phyloP scores from a whole-genome alignment of 169 alveolate species.

The Cytauxzoon felis region DNA sequence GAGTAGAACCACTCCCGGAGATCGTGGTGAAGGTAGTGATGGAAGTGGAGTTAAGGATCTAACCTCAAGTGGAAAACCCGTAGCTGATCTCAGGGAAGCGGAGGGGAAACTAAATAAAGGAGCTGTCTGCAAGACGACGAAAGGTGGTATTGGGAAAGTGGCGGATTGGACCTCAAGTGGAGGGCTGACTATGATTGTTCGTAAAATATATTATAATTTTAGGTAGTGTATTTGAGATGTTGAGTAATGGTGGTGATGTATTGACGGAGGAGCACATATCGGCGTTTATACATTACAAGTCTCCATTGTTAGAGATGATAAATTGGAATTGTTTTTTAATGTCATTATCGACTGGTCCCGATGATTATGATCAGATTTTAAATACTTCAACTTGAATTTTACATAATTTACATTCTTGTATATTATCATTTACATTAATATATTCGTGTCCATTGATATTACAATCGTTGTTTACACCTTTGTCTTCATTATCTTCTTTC shows the following conservation, averaged over 20 bases:
- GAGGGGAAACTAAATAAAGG: too few relatives aligned
- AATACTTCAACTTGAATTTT: conserved; percentile 3
- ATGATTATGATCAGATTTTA: conserved; percentile 27
- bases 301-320: conserved; percentile 57
- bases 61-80: too few relatives aligned
- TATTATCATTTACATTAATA: background rate
- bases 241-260: conserved; percentile 41
- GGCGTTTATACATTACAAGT: conserved; percentile 44
- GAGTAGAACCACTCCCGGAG: too few relatives aligned
- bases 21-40: too few relatives aligned
- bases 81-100: too few relatives aligned
- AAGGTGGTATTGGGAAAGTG: too few relatives aligned
- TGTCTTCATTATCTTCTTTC: background rate
- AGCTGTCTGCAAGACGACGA: too few relatives aligned
- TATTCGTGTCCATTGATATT: conserved; percentile 18
- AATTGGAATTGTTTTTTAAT: conserved; percentile 54
- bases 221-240: conserved; percentile 45
- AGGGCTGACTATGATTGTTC: too few relatives aligned
- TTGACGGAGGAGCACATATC: conserved; percentile 48
- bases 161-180: too few relatives aligned
- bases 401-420: conserved; percentile 17
- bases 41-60: too few relatives aligned
- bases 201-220: too few relatives aligned
- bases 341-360: conserved; percentile 57
- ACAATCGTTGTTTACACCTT: background rate